Base-by-base conservation (phyloP, 768 basidiomycete species). In the Melanogaster broomeanus region DNA sequence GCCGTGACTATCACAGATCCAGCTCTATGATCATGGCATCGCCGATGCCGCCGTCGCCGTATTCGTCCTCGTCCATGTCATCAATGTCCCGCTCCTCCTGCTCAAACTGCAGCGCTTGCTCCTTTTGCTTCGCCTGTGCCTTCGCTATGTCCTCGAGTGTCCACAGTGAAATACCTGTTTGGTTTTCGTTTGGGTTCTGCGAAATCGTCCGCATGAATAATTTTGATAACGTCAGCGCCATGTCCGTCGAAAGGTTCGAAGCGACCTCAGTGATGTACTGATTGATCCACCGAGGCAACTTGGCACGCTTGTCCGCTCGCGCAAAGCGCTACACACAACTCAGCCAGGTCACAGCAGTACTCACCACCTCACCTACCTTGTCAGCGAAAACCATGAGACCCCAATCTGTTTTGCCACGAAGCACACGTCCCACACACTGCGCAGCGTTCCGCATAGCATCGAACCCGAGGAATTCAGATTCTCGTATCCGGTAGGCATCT, bases 401-500 rank as follows among this genome's bases (percentile, higher is more conserved):
- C 92, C 97, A 99, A 71, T 99, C 97, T 4, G 97, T 98, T 76
- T 99, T 99, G 57, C 97, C 97, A 45, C 97, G 85, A 68, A 99
- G 71, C 24, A 96, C 97, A 58, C 97, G 93, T 22, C 97, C 97
- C 8, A 99, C 96, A 69, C 97, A 99, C 65, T 99, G 97, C 13
- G 97, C 97, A 8, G 97, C 97, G 64, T 97, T 98, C 49, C 97
- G 85, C 93, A 99, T 98, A 12, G 97, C 97, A 65, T 99, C 97
- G 70, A 99, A 99, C 25, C 97, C 98, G 27, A 99, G 78, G 66
- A 98, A 99, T 70, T 99, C 97, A 22, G 95, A 97, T 70, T 99
- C 97, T 49, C 94, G 85, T 71, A 99, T 98, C 53, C 96, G 88
- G 70, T 98, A 97, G 42, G 93, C 90, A 72, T 98, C 97, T n/a